phyloP scores from a whole-genome alignment of 2,329 filamentous ascomycete species.

The Ramichloridium luteum region DNA sequence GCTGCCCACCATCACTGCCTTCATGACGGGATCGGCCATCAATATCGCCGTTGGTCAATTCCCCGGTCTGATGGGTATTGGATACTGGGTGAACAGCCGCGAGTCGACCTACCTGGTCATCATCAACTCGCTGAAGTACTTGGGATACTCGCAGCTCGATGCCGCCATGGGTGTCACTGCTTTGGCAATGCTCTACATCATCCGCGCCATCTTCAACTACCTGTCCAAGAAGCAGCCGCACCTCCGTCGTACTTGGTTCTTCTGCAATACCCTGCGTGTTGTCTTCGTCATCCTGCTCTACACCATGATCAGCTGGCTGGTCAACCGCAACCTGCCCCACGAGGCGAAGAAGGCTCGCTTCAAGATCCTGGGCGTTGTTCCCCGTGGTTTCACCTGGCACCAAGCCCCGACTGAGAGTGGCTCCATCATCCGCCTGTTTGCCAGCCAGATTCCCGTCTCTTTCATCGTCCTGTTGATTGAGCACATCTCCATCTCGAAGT shows the following conservation, averaged over 20 bases:
- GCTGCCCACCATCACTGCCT: constrained; percentile 77
- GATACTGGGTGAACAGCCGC: constrained; percentile 54
- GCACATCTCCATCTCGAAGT: constrained; percentile 94
- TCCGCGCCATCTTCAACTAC: constrained; percentile 53
- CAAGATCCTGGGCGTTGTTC: constrained; percentile 62
- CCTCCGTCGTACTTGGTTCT: constrained; percentile 69
- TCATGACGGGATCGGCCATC: constrained; percentile 93
- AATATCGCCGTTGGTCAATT: constrained; percentile 80
- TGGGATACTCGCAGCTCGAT: constrained; percentile 58
- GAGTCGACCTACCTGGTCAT: constrained; percentile 71
- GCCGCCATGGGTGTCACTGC: constrained; percentile 82
- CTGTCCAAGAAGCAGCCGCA: constrained; percentile 57
- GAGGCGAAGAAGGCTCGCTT: constrained; percentile 43
- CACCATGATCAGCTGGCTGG: constrained; percentile 78
- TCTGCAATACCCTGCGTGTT: constrained; percentile 78
- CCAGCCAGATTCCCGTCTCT: constrained; percentile 63
- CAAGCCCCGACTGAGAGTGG: constrained; percentile 57
- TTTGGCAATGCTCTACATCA: constrained; percentile 61
- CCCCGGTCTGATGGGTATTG: constrained; percentile 66
- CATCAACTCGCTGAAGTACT: constrained; percentile 66
- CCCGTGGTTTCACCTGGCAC: constrained; percentile 74
- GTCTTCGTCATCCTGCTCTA: constrained; percentile 87
- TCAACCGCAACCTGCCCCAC: constrained; percentile 51
- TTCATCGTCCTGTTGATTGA: constrained; percentile 94
- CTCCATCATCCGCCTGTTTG: constrained; percentile 55